Evolutionary conservation across 805 yeast genomes (phyloP), one percentile per base, ranked within the genome.

Genomic region (Wickerhamomyces queroliae): DNA sequence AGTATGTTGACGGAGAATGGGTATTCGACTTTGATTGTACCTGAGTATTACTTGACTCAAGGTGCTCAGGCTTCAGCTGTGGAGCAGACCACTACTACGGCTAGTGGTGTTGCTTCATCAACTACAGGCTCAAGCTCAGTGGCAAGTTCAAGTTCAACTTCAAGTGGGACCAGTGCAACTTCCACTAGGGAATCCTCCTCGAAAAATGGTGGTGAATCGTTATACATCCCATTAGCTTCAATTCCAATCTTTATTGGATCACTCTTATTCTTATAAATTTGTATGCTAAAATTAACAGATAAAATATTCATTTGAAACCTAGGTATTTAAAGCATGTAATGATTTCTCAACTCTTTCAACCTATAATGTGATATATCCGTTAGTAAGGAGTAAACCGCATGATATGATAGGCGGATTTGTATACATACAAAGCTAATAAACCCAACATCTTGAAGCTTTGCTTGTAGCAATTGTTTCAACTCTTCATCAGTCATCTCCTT

Each of bases 361-460:
- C 39, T 31, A 7, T 12, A 27, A n/a, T 20, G n/a, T 20, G 21
- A 9, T 23, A 6, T 16, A 16, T 26, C 12, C 6, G 22, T 28
- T 7, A 28, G 16, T 28, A 15, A 8, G n/a, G 26, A 23, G 12
- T 23, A 23, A 23, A 23, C 26, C 9, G 9, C 26, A 12, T 23
- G 12, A 23, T 23, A 23, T 23, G 12, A 23, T 23, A 23, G 26
- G 11, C n/a, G n/a, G 11, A 23, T 23, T 11, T 8, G 13, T 11
- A 25, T 25, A n/a, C 24, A 13, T 8, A 54, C 57, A 41, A 52
- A 53, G n/a, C 40, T 42, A 13, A 55, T 46, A 27, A 55, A 55
- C 4, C 41, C 38, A 23, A 36, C 30, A 38, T 53, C 58, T 27
- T 50, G 50, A n/a, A 55, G 45, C 35, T 47, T 50, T 19, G 45